Base-by-base conservation (phyloP, 148 eudicot species). In the Pouteria glomerata region DNA sequence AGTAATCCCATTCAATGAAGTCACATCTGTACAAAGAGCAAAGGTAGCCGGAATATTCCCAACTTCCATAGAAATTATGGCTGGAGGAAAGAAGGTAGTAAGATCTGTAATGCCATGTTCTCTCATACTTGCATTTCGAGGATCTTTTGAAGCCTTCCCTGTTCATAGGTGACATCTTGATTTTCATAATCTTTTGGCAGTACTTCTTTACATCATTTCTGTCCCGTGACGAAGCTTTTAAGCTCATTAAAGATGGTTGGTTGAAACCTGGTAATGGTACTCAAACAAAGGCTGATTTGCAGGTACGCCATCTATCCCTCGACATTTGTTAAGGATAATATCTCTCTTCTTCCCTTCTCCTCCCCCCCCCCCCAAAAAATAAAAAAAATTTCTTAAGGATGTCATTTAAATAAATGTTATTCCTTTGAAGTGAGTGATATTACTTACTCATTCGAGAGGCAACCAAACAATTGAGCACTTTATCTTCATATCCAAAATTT, bases 211-310 rank as follows among this genome's bases (percentile, higher is more conserved):
- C 98, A 62, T 94, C 98, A 10, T 94, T 94, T 74, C 81, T 94
- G 74, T 94, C 92, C 56, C 98, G 98, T 37, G 98, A 94, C 53
- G 98, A 94, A 82, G 98, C 98, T 73, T 91, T 83, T 79, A 91
- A 82, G 80, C 88, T 89, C 72, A 87, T 94, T 75, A 50, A 61
- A 52, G 98, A 94, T 73, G 93, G 96, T 75, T 89, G 97, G 93
- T 58, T 83, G 45, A 80, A 87, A 31, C 76, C 84, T 61, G 77
- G 78, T 44, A 75, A 73, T 82, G 90, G 76, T 44, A 78, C 72
- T 66, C 79, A 80, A 63, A 82, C 58, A 59, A 74, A 75, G 33
- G 44, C 76, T 29, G 87, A 89, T 83, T 79, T 55, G 65, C 89
- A 80, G 90, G 94, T 89, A 72, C 15, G 48, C 51, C 35, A 68